Conservation (phyloP, 768 basidiomycete genomes). For the Lentinula raphanica region DNA sequence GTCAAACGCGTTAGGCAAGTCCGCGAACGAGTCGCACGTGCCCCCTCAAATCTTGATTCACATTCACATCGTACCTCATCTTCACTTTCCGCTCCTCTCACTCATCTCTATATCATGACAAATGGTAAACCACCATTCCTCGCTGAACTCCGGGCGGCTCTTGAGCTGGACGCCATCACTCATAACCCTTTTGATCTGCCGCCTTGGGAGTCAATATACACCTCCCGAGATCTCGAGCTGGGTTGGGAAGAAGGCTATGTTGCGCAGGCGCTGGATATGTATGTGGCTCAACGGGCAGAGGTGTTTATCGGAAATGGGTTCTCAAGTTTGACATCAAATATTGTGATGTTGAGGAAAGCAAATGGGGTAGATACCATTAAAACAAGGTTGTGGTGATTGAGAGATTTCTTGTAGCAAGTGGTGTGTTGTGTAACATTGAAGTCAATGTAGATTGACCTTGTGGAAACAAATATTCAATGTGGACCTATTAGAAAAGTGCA, state of each 20-base stretch:
- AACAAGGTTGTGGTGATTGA: slow-evolving; percentile 28
- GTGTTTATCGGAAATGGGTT: slow-evolving; percentile 66
- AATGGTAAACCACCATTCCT: slow-evolving; percentile 54
- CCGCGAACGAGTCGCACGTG: slow-evolving; percentile 19
- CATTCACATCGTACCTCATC: not conserved
- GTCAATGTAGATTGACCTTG: too few relatives aligned
- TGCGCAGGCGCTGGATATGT: slow-evolving; percentile 62
- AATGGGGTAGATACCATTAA: slow-evolving; percentile 20
- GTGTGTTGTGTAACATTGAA: too few relatives aligned
- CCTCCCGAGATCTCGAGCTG: slow-evolving; percentile 49
- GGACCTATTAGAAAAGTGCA: too few relatives aligned
- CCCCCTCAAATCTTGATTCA: slow-evolving; percentile 2
- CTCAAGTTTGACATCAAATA: slow-evolving; percentile 36
- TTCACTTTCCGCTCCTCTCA: not conserved
- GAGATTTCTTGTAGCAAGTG: too few relatives aligned
- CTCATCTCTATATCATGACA: slow-evolving; percentile 55
- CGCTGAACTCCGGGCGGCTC: slow-evolving; percentile 34
- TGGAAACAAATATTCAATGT: too few relatives aligned
- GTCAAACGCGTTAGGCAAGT: slow-evolving; percentile 33
- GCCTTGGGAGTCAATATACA: slow-evolving; percentile 45
- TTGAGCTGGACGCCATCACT: slow-evolving; percentile 20
- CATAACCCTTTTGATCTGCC: slow-evolving; percentile 14
- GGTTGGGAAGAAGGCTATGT: slow-evolving; percentile 53
- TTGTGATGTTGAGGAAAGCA: slow-evolving; percentile 31
- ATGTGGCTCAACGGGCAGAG: slow-evolving; percentile 57